Percentiles rank a stretch among this genome's conserved stretches.
Conservation (phyloP, 2,329 filamentous ascomycete species). For the Cercospora citrullina region DNA sequence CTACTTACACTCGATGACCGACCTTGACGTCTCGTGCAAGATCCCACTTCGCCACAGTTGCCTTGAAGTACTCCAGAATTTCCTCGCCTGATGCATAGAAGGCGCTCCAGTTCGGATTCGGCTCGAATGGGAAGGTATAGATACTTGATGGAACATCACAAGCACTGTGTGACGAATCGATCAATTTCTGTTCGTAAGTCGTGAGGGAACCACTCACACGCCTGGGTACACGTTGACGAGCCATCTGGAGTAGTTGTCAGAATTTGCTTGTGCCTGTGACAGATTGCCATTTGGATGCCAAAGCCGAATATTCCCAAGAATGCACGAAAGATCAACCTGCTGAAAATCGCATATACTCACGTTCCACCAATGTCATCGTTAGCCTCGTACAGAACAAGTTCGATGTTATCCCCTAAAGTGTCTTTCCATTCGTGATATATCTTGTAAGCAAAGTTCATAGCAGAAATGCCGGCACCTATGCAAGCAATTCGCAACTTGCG, state of each 20-base stretch:
- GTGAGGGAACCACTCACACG: constrained; percentile 26
- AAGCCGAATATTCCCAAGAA: neutral
- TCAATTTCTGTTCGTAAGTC: neutral
- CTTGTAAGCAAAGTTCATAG: constrained; percentile 45
- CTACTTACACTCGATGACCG: constrained; percentile 39
- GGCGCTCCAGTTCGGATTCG: constrained; percentile 47
- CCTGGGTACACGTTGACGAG: constrained; percentile 47
- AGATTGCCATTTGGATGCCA: neutral
- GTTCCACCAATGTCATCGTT: constrained; percentile 45
- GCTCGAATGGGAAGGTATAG: constrained; percentile 46
- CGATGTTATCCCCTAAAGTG: constrained; percentile 36
- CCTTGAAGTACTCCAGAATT: constrained; percentile 46
- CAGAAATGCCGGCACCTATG: constrained; percentile 41
- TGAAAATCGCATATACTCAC: constrained; percentile 14
- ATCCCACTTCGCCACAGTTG: constrained; percentile 42
- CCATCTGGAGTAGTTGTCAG: neutral
- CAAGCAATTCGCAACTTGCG: constrained; percentile 34
- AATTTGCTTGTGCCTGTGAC: neutral
- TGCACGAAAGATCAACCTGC: neutral
- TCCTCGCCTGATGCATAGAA: constrained; percentile 45
- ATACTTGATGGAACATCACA: constrained; percentile 45
- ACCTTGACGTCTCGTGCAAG: constrained; percentile 44
- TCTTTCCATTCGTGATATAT: constrained; percentile 42
- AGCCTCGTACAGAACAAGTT: constrained; percentile 48
- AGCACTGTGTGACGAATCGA: constrained; percentile 17